phyloP scores from a whole-genome alignment of 768 basidiomycete species.

The Panellus pusillus region DNA sequence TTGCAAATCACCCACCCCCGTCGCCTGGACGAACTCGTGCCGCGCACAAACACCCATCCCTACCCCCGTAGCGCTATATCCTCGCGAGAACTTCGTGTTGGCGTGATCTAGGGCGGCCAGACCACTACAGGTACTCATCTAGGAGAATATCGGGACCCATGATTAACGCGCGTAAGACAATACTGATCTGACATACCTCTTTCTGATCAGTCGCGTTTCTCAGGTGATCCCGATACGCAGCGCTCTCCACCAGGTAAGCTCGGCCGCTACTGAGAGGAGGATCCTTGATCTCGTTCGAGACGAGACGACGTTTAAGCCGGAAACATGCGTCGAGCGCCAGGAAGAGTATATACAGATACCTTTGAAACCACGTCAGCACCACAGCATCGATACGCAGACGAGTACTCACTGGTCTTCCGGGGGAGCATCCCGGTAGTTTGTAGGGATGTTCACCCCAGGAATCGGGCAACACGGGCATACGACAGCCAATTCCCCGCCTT shows the following conservation, averaged over 20 bases:
- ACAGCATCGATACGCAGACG: neutral
- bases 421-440: constrained; percentile 19
- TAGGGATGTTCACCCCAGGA: constrained; percentile 29
- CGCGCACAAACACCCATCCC: neutral
- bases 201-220: constrained; percentile 5
- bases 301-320: constrained; percentile 22
- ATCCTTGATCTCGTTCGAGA: constrained; percentile 16
- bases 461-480: constrained; percentile 33
- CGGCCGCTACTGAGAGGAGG: constrained; percentile 26
- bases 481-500: constrained; percentile 28
- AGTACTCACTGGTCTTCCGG: constrained; percentile 1
- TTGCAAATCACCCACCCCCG: too few relatives aligned
- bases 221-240: constrained; percentile 21
- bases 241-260: constrained; percentile 27
- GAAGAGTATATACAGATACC: constrained; percentile 26
- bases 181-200: constrained; percentile 21
- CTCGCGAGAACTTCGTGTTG: neutral
- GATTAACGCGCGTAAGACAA: neutral
- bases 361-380: neutral
- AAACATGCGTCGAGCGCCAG: constrained; percentile 32
- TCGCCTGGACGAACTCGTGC: too few relatives aligned
- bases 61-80: neutral
- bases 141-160: constrained; percentile 10
- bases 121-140: neutral
- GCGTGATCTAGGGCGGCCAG: neutral